These are phyloP conservation scores for Houttuynia cordata DNA, from an alignment of 164 flowering plant species.

Conservation along the genomic window DNA sequence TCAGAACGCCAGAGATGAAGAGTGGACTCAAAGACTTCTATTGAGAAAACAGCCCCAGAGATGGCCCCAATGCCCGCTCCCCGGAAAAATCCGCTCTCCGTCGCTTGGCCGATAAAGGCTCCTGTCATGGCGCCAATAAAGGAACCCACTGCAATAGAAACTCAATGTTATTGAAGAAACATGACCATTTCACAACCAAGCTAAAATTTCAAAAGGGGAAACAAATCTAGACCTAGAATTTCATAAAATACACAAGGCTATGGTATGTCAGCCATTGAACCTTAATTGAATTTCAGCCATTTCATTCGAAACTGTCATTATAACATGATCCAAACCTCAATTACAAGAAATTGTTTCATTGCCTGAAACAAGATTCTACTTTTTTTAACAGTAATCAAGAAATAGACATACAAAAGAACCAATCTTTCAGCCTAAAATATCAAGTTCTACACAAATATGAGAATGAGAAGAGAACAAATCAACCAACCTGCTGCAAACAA, in stretches of 20 bases:
- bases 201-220: too few relatives aligned
- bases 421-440: neutral
- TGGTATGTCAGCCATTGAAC: too few relatives aligned
- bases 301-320: too few relatives aligned
- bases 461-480: too few relatives aligned
- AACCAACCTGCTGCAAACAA: slow-evolving; percentile 69
- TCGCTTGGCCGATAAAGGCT: slow-evolving; percentile 81
- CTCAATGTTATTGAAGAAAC: neutral
- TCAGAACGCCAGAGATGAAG: slow-evolving; percentile 68
- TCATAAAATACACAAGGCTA: too few relatives aligned
- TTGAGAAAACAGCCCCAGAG: slow-evolving; percentile 90
- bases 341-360: neutral
- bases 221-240: too few relatives aligned
- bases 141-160: slow-evolving; percentile 47
- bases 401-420: neutral
- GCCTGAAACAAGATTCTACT: too few relatives aligned
- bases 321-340: neutral
- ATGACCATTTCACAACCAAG: too few relatives aligned
- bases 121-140: slow-evolving; percentile 80
- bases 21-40: slow-evolving; percentile 81
- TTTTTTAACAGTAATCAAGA: neutral
- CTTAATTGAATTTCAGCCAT: too few relatives aligned
- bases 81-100: slow-evolving; percentile 76
- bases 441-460: neutral
- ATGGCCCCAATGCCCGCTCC: slow-evolving; percentile 92